Evolutionary conservation across 169 alveolate genomes (phyloP), one percentile per base, ranked within the genome.

Genomic region (Cryptosporidium tyzzeri): DNA sequence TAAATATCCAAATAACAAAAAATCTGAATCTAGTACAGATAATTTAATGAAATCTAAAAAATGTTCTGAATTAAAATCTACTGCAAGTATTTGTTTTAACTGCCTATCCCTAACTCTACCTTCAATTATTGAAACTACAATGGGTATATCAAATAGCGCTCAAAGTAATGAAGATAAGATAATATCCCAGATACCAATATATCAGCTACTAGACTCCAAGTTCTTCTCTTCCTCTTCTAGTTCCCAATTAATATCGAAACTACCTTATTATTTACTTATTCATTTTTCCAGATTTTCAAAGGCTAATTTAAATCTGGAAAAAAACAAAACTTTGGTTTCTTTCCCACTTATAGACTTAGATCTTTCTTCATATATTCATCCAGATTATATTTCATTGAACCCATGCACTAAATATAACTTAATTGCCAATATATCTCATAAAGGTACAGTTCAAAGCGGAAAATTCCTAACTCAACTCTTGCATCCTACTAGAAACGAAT

Each of bases 301-400:
- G 85, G 97, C 98, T 94, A 97, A 97, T 85, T 97, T 97, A 94
- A 97, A 97, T 92, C 92, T 96, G 39, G 99, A 98, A 91, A 98
- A 98, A 93, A 98, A 98, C 84, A 98, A 99, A n/a, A 98, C 99
- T n/a, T 96, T 98, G 70, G 99, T 98, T 84, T 96, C 98, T 59
- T 98, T 98, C 89, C 99, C 99, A 10, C 91, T 98, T 69, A 97
- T 96, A 74, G 95, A 96, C 89, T 93, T 97, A 37, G 98, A 96
- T 91, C 93, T 86, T 70, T 62, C 70, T 21, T 53, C 74, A 84
- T 92, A 89, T 31, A 73, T 93, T 21, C 96, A 95, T 62, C 96
- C 94, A 75, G 95, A 94, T 23, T 91, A 92, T n/a, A 85, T 71
- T 51, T 73, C 68, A 9, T 70, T 69, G 44, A 96, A 94, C 45